These are phyloP conservation scores for Acer yangbiense DNA, from an alignment of 345 rosid genomes.

Conservation along the genomic window DNA sequence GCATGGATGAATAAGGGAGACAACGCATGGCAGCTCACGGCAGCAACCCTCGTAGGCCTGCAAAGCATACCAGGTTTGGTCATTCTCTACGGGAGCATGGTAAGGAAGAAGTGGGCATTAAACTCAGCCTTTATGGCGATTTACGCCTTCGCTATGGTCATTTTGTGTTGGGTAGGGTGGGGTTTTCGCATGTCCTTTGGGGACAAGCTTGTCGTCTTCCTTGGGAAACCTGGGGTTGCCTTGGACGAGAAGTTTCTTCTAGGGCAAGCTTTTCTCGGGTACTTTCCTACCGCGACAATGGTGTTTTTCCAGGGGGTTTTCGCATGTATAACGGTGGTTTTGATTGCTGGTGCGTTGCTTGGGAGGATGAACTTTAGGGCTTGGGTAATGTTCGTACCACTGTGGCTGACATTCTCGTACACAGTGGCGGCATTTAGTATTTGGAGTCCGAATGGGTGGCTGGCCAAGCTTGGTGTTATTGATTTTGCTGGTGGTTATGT, in stretches of 20 bases:
- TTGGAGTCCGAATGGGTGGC: constrained; percentile 54
- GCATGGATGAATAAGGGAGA: constrained; percentile 55
- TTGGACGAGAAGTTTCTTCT: constrained; percentile 47
- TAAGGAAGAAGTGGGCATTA: constrained; percentile 50
- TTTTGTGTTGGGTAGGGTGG: constrained; percentile 61
- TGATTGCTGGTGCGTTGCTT: constrained; percentile 44
- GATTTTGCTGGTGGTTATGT: constrained; percentile 58
- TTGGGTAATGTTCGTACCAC: constrained; percentile 54
- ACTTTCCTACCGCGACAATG: constrained; percentile 49
- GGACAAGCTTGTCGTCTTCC: constrained; percentile 36
- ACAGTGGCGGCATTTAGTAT: constrained; percentile 43
- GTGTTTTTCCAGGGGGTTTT: constrained; percentile 51
- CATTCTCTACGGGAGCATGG: constrained; percentile 52
- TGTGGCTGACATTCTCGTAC: constrained; percentile 50
- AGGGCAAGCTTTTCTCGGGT: constrained; percentile 33
- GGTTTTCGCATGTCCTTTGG: constrained; percentile 54
- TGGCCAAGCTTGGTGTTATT: constrained; percentile 48
- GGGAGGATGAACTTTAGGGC: constrained; percentile 62
- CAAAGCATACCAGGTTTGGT: constrained; percentile 53
- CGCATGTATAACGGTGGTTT: constrained; percentile 43
- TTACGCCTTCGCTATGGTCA: constrained; percentile 46
- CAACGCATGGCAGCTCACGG: constrained; percentile 60
- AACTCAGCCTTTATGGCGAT: constrained; percentile 64
- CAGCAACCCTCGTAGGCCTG: constrained; percentile 53
- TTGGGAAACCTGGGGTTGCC: constrained; percentile 38